Percentiles rank a stretch among this genome's conserved stretches.
phyloP scores from a whole-genome alignment of 2,329 filamentous ascomycete genomes.

The Colletotrichum destructivum region DNA sequence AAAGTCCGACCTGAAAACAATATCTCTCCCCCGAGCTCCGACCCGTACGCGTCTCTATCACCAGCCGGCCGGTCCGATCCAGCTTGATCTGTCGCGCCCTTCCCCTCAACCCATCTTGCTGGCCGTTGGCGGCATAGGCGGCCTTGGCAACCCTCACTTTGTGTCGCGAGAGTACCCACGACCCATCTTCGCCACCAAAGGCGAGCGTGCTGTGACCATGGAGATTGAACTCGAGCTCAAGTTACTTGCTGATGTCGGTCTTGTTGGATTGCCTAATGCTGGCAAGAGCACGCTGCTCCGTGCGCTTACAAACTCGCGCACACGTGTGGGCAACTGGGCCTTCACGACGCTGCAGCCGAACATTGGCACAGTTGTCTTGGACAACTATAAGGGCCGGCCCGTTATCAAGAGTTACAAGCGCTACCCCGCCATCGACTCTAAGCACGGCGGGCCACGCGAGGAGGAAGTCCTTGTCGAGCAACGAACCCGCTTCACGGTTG shows the following conservation, averaged over 20 bases:
- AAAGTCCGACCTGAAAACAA: slow-evolving; percentile 74
- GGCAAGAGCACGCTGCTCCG: slow-evolving; percentile 95
- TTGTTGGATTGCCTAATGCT: slow-evolving; percentile 95
- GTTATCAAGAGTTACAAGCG: slow-evolving; percentile 56
- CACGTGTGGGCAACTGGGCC: slow-evolving; percentile 93
- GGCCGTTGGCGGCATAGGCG: slow-evolving; percentile 89
- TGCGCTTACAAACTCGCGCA: slow-evolving; percentile 88
- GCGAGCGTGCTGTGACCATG: slow-evolving; percentile 84
- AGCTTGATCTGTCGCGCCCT: slow-evolving; percentile 80
- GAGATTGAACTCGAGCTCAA: slow-evolving; percentile 92
- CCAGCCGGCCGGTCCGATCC: slow-evolving; percentile 81
- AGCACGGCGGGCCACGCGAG: slow-evolving; percentile 55
- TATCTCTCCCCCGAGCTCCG: slow-evolving; percentile 67
- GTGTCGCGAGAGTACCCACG: slow-evolving; percentile 80
- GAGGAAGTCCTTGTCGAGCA: slow-evolving; percentile 65
- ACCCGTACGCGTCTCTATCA: slow-evolving; percentile 69
- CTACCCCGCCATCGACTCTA: slow-evolving; percentile 44
- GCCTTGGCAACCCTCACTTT: slow-evolving; percentile 95
- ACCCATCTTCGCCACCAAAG: slow-evolving; percentile 91
- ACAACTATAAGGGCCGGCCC: slow-evolving; percentile 86
- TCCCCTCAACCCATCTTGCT: slow-evolving; percentile 89
- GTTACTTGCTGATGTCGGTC: slow-evolving; percentile 92
- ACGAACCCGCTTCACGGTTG: slow-evolving; percentile 89
- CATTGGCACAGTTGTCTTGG: slow-evolving; percentile 94
- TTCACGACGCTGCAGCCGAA: slow-evolving; percentile 97